phyloP scores from a whole-genome alignment of 176 grass and related monocot genomes.

The Aegilops speltoides region DNA sequence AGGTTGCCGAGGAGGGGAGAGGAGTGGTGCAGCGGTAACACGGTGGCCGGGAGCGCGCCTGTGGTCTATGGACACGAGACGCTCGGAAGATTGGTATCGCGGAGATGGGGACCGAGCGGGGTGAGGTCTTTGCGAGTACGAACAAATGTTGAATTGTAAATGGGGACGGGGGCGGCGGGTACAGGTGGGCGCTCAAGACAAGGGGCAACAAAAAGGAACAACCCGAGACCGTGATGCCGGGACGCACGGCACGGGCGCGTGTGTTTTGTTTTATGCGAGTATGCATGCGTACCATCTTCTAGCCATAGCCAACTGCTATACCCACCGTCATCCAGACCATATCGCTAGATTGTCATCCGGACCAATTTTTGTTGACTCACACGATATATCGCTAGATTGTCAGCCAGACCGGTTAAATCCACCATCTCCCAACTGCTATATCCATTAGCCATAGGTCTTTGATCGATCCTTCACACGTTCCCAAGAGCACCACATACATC shows the following conservation, averaged over 20 bases:
- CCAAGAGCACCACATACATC: too few species aligned
- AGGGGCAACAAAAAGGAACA: neutral
- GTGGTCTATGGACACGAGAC: neutral
- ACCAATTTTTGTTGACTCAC: too few species aligned
- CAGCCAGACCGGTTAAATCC: too few species aligned
- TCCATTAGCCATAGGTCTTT: too few species aligned
- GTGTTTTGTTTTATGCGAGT: neutral
- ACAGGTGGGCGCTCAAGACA: constrained; percentile 12
- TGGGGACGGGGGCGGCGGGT: neutral
- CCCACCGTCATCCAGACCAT: too few species aligned
- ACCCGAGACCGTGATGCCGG: neutral
- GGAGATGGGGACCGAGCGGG: neutral
- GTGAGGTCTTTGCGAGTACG: neutral
- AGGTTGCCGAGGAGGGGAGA: neutral
- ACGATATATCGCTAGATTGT: too few species aligned
- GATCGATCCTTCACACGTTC: too few species aligned
- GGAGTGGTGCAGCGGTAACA: neutral
- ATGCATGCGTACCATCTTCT: too few species aligned
- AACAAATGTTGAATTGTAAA: constrained; percentile 43
- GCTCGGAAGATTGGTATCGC: neutral
- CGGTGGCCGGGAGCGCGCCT: too few species aligned
- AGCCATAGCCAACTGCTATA: too few species aligned
- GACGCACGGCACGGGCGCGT: neutral
- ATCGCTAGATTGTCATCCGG: too few species aligned
- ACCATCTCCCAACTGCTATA: too few species aligned